Percentiles rank a stretch among this genome's conserved stretches.
Conservation (phyloP, 306 rosid genomes). For the Hippophae tibetana region DNA sequence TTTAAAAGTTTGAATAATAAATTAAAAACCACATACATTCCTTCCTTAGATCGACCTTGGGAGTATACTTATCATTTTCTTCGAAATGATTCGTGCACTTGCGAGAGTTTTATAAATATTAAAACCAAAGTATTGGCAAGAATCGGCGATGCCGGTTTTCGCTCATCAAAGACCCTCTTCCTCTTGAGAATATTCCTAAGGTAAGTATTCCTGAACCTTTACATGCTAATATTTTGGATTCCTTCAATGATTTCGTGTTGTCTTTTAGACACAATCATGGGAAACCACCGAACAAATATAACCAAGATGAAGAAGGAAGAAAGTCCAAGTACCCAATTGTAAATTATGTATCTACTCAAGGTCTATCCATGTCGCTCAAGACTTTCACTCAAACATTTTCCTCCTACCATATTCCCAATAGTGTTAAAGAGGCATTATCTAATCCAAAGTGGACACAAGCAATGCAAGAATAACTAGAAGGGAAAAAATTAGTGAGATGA, state of each 20-base stretch:
- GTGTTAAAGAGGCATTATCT: not conserved
- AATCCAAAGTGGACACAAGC: not conserved
- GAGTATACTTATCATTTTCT: too few relatives aligned
- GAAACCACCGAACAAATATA: not conserved
- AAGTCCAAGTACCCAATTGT: conserved; percentile 1
- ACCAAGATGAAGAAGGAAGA: not conserved
- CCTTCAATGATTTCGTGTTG: not conserved
- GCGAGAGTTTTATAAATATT: too few relatives aligned
- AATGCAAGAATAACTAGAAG: conserved; percentile 1
- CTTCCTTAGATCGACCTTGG: too few relatives aligned
- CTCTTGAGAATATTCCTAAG: conserved; percentile 1
- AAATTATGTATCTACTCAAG: conserved; percentile 5
- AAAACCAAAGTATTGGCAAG: too few relatives aligned
- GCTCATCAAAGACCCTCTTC: not conserved
- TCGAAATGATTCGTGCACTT: too few relatives aligned
- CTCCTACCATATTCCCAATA: not conserved
- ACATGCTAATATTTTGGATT: not conserved
- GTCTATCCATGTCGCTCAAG: not conserved
- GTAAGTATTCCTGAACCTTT: not conserved
- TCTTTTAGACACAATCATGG: conserved; percentile 4
- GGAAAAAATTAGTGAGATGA: too few relatives aligned
- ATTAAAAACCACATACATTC: too few relatives aligned
- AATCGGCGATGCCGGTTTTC: too few relatives aligned
- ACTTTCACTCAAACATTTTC: not conserved
- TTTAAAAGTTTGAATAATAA: too few relatives aligned